These are phyloP conservation scores for Durio zibethinus DNA, from an alignment of 345 rosid species.

Conservation along the genomic window DNA sequence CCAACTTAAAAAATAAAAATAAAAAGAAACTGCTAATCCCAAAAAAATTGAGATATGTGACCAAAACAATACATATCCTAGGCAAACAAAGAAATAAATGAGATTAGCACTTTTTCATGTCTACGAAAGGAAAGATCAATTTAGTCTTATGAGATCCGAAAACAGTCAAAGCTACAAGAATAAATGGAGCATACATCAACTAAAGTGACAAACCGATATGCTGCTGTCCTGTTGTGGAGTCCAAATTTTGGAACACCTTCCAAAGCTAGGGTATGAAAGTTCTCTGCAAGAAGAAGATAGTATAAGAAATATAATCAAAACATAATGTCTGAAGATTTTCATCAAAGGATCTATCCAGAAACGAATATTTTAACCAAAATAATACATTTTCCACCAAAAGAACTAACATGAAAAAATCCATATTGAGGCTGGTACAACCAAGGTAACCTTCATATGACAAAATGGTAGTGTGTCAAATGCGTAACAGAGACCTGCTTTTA, in stretches of 20 bases:
- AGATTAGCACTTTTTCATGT: background rate
- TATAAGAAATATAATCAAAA: slow-evolving; percentile 4
- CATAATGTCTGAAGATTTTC: slow-evolving; percentile 4
- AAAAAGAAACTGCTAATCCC: background rate
- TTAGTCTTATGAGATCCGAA: background rate
- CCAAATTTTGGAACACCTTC: slow-evolving; percentile 80
- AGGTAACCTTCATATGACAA: background rate
- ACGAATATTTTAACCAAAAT: background rate
- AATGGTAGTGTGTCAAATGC: background rate
- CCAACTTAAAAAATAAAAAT: background rate
- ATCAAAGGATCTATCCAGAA: background rate
- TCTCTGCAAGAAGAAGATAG: slow-evolving; percentile 47
- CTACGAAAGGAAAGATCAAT: background rate
- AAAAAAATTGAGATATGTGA: background rate
- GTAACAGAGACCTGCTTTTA: background rate
- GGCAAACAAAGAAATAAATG: background rate
- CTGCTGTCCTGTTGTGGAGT: slow-evolving; percentile 74
- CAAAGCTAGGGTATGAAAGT: slow-evolving; percentile 79
- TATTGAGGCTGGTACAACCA: background rate
- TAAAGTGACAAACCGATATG: slow-evolving; percentile 85
- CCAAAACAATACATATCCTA: background rate
- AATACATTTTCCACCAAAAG: background rate
- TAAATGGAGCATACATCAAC: slow-evolving; percentile 62
- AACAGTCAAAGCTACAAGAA: background rate
- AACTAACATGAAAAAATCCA: background rate